Percentiles rank a stretch among this genome's conserved stretches.
Conservation (phyloP, 768 basidiomycete species). For the Leccinum pellstonianum region DNA sequence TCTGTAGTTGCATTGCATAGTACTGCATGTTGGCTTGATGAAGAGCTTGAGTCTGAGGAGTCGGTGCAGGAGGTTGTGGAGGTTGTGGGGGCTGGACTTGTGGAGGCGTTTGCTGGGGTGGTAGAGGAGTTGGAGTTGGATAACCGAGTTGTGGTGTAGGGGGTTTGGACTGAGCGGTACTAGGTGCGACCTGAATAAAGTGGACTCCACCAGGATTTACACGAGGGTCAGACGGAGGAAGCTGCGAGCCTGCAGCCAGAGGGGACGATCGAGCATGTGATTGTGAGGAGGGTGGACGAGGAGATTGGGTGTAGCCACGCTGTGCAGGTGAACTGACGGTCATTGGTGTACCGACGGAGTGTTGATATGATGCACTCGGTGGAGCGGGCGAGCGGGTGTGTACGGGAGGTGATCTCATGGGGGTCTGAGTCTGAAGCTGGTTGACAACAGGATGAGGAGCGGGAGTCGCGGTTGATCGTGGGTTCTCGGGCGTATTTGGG, state of each 20-base stretch:
- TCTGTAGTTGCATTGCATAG: constrained; percentile 20
- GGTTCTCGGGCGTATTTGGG: constrained; percentile 29
- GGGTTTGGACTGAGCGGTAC: constrained; percentile 27
- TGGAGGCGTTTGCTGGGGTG: constrained; percentile 24
- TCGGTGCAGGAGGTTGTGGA: constrained; percentile 9
- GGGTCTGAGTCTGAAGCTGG: constrained; percentile 31
- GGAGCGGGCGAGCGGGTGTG: constrained; percentile 30
- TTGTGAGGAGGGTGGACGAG: constrained; percentile 35
- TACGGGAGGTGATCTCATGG: constrained; percentile 31
- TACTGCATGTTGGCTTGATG: constrained; percentile 7
- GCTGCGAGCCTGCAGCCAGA: constrained; percentile 29
- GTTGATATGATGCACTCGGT: constrained; percentile 23
- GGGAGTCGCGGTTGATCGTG: constrained; percentile 31
- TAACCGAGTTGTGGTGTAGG: constrained; percentile 31
- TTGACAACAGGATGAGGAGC: constrained; percentile 34
- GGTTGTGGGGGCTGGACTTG: constrained; percentile 25
- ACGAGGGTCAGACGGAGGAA: constrained; percentile 27
- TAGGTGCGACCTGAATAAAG: constrained; percentile 28
- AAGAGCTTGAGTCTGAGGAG: constrained; percentile 22
- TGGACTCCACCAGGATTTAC: constrained; percentile 22
- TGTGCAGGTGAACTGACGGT: constrained; percentile 30
- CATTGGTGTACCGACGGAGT: constrained; percentile 19
- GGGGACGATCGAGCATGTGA: constrained; percentile 32
- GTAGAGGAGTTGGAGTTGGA: constrained; percentile 18
- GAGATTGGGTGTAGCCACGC: constrained; percentile 36